Base-by-base conservation (phyloP, 176 grass and related monocot genomes). In the Aegilops umbellulata region DNA sequence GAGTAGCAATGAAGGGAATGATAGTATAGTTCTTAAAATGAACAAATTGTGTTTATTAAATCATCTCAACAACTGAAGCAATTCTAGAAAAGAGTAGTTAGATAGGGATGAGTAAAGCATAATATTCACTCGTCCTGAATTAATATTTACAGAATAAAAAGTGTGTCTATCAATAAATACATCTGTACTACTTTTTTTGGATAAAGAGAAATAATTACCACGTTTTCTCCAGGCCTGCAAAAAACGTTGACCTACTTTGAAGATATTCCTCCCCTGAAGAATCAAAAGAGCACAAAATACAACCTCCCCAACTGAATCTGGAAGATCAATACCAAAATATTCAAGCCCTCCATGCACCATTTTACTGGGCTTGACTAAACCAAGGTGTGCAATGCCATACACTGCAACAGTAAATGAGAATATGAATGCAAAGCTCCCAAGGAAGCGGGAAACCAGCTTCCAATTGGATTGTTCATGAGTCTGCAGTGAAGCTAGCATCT, bases 271-370 rank as follows among this genome's bases (percentile, higher is more conserved):
- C 64, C 88, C 93, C 69, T 94, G 93, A 84, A 98, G 83, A 58
- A 98, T 89, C 86, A 98, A 78, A 91, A 98, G 83, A 26, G 84
- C 84, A 88, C 86, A 89, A 87, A 92, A 92, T 20, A 95, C 84
- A 83, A 95, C 90, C 87, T 98, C 96, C 22, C 90, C 91, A 78
- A 95, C 34, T 34, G 96, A 98, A 90, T 98, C 96, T 61, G 96
- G 93, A 76, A 98, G 87, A 60, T 95, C 96, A 36, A 98, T 81
- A 76, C 96, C 91, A 83, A 87, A 87, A 86, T 95, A 98, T 83
- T 95, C 96, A 64, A 98, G 88, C 53, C 96, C 72, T 75, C 72
- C 93, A 72, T 94, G 91, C 75, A 94, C 61, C 85, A 86, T 62
- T 72, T 80, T 67, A 76, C 72, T 91, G 60, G 91, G 42, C 63